Conservation (phyloP, 1,284 basidiomycete genomes). For the Rhodofomes roseus region DNA sequence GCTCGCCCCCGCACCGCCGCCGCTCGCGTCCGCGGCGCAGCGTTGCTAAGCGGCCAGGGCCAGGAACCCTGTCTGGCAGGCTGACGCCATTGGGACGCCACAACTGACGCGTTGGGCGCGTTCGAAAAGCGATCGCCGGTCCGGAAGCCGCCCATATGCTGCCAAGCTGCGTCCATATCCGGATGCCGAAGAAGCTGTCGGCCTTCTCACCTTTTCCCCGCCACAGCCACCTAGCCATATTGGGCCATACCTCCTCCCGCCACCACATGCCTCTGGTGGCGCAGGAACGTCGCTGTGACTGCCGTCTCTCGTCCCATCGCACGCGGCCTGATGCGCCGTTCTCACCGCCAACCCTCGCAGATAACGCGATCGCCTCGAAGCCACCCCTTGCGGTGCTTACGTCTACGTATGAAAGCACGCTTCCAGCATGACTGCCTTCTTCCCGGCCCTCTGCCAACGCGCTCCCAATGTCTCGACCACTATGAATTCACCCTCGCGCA, state of each 20-base stretch:
- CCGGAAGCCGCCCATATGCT: background rate
- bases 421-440: background rate
- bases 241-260: background rate
- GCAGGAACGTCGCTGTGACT: background rate
- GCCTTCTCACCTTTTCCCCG: conserved; percentile 1
- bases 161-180: background rate
- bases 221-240: background rate
- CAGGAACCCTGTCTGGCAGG: background rate
- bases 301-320: background rate
- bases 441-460: background rate
- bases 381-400: background rate
- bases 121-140: background rate
- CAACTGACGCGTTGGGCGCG: background rate
- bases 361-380: background rate
- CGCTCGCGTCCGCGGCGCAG: background rate
- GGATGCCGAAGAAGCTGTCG: conserved; percentile 3
- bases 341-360: background rate
- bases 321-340: background rate
- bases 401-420: background rate
- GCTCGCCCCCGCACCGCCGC: background rate
- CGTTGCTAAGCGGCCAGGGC: background rate
- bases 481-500: conserved; percentile 1
- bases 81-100: background rate
- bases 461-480: background rate
- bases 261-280: background rate